Evolutionary conservation across 257 asterid species (phyloP).

Genomic region (Pogostemon cablin): DNA sequence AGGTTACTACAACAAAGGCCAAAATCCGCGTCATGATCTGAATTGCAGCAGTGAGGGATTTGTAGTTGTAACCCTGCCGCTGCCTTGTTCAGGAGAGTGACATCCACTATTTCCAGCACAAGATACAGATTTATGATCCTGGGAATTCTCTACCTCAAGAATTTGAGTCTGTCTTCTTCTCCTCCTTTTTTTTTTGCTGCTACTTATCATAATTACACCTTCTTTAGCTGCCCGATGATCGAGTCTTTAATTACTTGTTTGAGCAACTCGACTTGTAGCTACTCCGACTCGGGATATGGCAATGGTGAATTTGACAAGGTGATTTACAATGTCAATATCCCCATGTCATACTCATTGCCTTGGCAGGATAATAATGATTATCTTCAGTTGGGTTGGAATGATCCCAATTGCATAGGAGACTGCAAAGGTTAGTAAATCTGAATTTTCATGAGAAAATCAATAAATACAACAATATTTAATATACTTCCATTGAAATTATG

Average conservation of each 20-base stretch:
- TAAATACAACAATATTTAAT: not conserved
- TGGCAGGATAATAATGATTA: conserved; percentile 22
- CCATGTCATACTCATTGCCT: not conserved
- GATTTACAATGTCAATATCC: conserved; percentile 17
- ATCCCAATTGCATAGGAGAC: conserved; percentile 12
- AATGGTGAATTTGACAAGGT: not conserved
- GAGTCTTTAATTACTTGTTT: conserved; percentile 25
- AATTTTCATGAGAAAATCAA: conserved; percentile 1
- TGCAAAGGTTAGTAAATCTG: conserved; percentile 27
- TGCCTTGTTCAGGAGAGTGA: conserved; percentile 30
- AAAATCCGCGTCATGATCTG: conserved; percentile 14
- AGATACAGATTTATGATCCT: conserved; percentile 34
- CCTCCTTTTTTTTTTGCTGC: conserved; percentile 15
- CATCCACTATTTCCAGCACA: conserved; percentile 31
- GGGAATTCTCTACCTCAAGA: conserved; percentile 34
- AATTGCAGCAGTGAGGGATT: conserved; percentile 28
- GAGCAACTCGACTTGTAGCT: conserved; percentile 35
- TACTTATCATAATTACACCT: conserved; percentile 31
- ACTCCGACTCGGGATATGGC: conserved; percentile 13
- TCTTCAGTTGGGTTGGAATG: conserved; percentile 35
- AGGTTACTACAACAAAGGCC: conserved; percentile 22
- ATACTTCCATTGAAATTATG: not conserved
- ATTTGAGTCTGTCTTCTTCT: conserved; percentile 27
- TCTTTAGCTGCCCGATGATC: conserved; percentile 30
- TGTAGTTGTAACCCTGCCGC: conserved; percentile 17